These are phyloP conservation scores for Psophocarpus tetragonolobus DNA, from an alignment of 306 rosid genomes.

Conservation along the genomic window DNA sequence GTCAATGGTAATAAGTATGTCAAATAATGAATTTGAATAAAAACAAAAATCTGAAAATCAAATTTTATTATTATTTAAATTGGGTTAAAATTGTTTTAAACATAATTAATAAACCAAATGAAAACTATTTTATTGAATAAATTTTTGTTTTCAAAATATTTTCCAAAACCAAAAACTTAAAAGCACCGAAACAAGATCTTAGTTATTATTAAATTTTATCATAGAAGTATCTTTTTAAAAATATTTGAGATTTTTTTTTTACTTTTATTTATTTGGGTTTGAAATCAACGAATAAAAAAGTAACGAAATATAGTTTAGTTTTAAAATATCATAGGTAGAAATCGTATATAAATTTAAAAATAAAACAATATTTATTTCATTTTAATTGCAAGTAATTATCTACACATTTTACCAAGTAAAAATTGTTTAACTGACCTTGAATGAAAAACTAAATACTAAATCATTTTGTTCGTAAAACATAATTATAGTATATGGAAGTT, in stretches of 20 bases:
- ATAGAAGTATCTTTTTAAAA: background rate
- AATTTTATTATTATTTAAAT: no score
- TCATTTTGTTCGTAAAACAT: background rate
- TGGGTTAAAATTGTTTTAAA: no score
- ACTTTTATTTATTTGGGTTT: background rate
- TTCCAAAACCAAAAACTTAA: no score
- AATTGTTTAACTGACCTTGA: background rate
- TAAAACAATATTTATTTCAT: background rate
- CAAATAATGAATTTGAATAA: no score
- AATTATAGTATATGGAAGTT: background rate
- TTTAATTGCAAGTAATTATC: background rate
- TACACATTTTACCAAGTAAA: background rate
- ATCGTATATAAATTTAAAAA: background rate
- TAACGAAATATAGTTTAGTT: background rate
- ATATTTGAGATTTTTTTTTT: background rate
- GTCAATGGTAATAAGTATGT: no score
- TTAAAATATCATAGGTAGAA: background rate
- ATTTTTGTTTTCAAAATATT: no score
- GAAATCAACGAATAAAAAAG: background rate
- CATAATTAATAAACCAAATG: no score
- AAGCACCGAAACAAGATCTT: no score
- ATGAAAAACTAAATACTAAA: background rate
- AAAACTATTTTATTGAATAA: no score
- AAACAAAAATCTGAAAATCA: no score
- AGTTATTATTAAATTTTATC: background rate